Base-by-base conservation (phyloP, 805 yeast genomes). In the Blastobotrys mokoenaii region DNA sequence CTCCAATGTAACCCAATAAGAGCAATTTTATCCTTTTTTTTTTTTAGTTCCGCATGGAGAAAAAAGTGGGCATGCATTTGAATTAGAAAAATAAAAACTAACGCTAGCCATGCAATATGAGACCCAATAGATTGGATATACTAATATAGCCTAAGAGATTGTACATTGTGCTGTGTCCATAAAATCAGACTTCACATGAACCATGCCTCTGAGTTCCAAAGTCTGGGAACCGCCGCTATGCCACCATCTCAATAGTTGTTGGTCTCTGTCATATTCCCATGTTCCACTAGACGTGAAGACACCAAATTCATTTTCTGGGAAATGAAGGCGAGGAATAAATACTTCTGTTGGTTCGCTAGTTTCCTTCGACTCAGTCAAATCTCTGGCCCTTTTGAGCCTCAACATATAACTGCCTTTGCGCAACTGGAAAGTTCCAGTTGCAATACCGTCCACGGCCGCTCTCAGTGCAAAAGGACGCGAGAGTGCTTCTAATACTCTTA, bases 241-340 rank as follows among this genome's bases (percentile, higher is more conserved):
- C 51, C 67, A 68, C 95, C 95, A 85, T 55, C 76, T 81, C 38
- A 85, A 59, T 31, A 75, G 64, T 52, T 82, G 85, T 18, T 66
- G 16, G 35, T 32, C 35, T 6, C 7, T 16, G 10, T 32, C 35
- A n/a, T 32, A 16, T 3, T 68, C 67, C 54, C 80, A 75, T 6
- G 61, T 59, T 0, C 95, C 95, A 2, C 78, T 65, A 3, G 78
- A 69, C 12, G 79, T 67, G 22, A 66, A 67, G 5, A 84, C 70
- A 15, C 72, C 72, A 11, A 71, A 46, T 48, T 67, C 69, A 46
- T 69, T 76, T 40, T 61, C 57, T 39, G 65, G 79, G 69, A 74
- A 88, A 60, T 88, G 95, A 71, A 78, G 72, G 25, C 68, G 69
- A 0, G 97, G 97, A 22, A 86, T 56, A 57, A 69, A 83, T 1